A percentile compares a stretch with the other conserved stretches of the same genome.
These are phyloP conservation scores for Phyllosticta paracitricarpa DNA, from an alignment of 2,329 filamentous ascomycete species.

Conservation along the genomic window DNA sequence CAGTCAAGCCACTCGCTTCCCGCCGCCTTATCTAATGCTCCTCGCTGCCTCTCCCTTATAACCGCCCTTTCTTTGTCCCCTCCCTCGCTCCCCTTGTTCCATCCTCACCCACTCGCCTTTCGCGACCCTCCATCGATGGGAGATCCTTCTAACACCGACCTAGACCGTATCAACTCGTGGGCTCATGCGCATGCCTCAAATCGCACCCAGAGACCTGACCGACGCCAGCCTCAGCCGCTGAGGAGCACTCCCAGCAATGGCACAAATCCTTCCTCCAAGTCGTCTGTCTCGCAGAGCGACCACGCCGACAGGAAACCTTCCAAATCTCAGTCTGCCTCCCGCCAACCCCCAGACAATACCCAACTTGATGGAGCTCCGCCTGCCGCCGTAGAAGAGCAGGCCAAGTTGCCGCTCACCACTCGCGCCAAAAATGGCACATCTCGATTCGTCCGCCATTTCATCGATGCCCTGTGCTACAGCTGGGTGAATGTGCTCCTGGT, in stretches of 20 bases:
- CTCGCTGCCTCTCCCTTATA: neutral
- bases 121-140: constrained; percentile 37
- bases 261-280: constrained; percentile 18
- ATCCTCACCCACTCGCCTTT: constrained; percentile 8
- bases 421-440: constrained; percentile 42
- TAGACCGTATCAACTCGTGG: constrained; percentile 43
- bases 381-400: constrained; percentile 40
- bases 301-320: constrained; percentile 21
- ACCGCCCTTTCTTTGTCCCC: neutral
- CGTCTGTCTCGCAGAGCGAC: constrained; percentile 15
- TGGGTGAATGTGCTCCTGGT: constrained; percentile 69
- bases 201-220: constrained; percentile 16
- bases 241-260: constrained; percentile 18
- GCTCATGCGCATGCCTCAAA: constrained; percentile 36
- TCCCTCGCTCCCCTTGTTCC: neutral
- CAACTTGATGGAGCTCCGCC: constrained; percentile 40
- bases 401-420: constrained; percentile 36
- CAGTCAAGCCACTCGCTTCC: neutral
- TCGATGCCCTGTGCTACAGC: constrained; percentile 57
- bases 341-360: constrained; percentile 35
- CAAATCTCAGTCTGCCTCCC: constrained; percentile 20
- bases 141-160: constrained; percentile 43
- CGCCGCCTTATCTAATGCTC: neutral
- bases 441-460: constrained; percentile 44
- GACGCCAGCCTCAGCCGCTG: constrained; percentile 17